Conservation (phyloP, 1,284 basidiomycete species). For the Cryptococcus sp. region DNA sequence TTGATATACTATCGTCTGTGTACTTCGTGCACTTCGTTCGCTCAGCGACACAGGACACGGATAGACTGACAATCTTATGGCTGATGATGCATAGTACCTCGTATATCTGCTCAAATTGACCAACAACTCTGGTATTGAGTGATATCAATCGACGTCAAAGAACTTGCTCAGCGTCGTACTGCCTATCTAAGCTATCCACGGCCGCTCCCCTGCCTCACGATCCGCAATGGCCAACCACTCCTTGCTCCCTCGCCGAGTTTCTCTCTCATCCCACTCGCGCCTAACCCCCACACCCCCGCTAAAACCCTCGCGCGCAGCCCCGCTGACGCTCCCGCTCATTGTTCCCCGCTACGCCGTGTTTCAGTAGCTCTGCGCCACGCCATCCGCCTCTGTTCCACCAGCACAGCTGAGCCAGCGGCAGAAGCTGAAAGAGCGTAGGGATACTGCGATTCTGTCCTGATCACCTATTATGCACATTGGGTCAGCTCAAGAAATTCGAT, state of each 20-base stretch:
- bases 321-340: background rate
- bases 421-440: constrained; percentile 31
- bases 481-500: background rate
- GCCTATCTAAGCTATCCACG: too few species aligned
- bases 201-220: too few species aligned
- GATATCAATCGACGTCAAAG: too few species aligned
- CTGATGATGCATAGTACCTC: too few species aligned
- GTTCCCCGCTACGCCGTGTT: constrained; percentile 11
- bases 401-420: constrained; percentile 4
- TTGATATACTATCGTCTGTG: too few species aligned
- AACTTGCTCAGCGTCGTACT: too few species aligned
- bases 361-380: constrained; percentile 17
- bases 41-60: too few species aligned
- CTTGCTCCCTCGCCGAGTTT: background rate
- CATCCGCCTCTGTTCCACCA: constrained; percentile 15
- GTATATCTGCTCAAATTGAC: too few species aligned
- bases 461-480: constrained; percentile 34
- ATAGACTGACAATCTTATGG: too few species aligned
- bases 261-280: background rate
- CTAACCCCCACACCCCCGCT: background rate
- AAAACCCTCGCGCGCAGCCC: background rate
- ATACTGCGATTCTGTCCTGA: constrained; percentile 44
- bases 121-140: too few species aligned
- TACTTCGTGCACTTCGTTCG: too few species aligned
- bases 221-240: too few species aligned